Conservation (phyloP, 1,284 basidiomycete genomes). For the Vanrija sp. region DNA sequence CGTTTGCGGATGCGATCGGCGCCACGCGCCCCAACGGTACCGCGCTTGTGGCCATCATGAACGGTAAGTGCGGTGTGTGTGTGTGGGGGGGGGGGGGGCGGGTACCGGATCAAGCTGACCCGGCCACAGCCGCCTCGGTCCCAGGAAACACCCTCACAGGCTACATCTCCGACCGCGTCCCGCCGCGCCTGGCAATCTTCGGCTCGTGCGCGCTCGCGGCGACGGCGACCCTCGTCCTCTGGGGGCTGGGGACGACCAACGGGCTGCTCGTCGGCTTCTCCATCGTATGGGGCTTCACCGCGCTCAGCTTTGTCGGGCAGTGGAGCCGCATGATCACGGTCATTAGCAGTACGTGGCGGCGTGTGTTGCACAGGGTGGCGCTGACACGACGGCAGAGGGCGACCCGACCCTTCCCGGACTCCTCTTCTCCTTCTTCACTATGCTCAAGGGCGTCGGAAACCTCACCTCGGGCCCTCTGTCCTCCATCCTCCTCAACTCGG, state of each 20-base stretch:
- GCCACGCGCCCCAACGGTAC: constrained; percentile 39
- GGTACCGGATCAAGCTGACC: not conserved
- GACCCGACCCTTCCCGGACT: constrained; percentile 37
- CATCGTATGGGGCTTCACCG: constrained; percentile 35
- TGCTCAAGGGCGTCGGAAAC: constrained; percentile 44
- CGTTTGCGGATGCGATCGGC: constrained; percentile 39
- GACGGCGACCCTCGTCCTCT: constrained; percentile 40
- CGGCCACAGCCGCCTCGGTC: constrained; percentile 35
- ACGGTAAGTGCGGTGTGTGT: constrained; percentile 29
- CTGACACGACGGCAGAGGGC: constrained; percentile 25
- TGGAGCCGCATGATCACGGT: constrained; percentile 39
- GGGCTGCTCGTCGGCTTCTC: constrained; percentile 30
- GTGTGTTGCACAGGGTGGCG: too few species aligned
- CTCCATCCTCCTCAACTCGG: constrained; percentile 28
- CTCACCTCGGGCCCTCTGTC: constrained; percentile 44
- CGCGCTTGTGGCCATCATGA: constrained; percentile 44
- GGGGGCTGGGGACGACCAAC: constrained; percentile 44
- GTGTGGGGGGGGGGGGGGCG: too few species aligned
- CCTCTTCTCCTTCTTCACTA: constrained; percentile 43
- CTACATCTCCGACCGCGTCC: constrained; percentile 40
- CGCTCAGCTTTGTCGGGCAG: constrained; percentile 31
- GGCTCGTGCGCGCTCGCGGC: constrained; percentile 34
- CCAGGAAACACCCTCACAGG: constrained; percentile 42
- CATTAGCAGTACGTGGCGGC: constrained; percentile 30
- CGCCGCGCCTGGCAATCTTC: constrained; percentile 33